These are phyloP conservation scores for Inonotus hispidus DNA, from an alignment of 1,284 basidiomycete genomes.

Conservation along the genomic window DNA sequence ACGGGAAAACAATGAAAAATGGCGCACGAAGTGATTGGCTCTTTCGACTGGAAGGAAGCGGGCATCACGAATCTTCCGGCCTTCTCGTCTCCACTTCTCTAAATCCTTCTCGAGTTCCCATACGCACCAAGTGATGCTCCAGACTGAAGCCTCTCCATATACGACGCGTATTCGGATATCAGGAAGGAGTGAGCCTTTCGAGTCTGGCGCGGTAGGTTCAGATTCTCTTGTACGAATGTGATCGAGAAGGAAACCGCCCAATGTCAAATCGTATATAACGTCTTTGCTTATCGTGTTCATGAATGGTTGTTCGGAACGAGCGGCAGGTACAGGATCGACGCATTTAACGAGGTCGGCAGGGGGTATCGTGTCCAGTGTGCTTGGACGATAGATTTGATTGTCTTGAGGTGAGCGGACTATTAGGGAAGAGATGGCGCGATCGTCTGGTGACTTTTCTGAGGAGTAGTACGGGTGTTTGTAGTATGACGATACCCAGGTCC, in stretches of 20 bases:
- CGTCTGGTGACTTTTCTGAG: neutral
- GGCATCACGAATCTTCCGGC: constrained; percentile 15
- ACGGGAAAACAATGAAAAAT: neutral
- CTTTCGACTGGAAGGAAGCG: constrained; percentile 21
- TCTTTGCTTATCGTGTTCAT: neutral
- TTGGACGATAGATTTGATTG: neutral
- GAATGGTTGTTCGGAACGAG: constrained; percentile 8
- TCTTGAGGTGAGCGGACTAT: neutral
- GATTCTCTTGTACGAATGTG: neutral
- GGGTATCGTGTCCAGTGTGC: constrained; percentile 11
- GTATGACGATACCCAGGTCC: constrained; percentile 18
- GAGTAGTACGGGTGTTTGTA: constrained; percentile 14
- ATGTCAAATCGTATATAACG: constrained; percentile 3
- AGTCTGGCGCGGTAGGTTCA: neutral
- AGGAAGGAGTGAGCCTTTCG: neutral
- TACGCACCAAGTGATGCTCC: constrained; percentile 20
- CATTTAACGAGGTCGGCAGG: neutral
- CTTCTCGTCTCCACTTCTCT: constrained; percentile 14
- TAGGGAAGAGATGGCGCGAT: neutral
- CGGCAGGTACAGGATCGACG: constrained; percentile 9
- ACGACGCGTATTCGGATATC: constrained; percentile 6
- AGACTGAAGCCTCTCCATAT: constrained; percentile 15
- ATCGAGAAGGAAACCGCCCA: neutral
- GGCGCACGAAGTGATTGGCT: constrained; percentile 26
- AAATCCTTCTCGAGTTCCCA: constrained; percentile 22